Base-by-base conservation (phyloP, 768 basidiomycete genomes). In the Tricholomella constricta region DNA sequence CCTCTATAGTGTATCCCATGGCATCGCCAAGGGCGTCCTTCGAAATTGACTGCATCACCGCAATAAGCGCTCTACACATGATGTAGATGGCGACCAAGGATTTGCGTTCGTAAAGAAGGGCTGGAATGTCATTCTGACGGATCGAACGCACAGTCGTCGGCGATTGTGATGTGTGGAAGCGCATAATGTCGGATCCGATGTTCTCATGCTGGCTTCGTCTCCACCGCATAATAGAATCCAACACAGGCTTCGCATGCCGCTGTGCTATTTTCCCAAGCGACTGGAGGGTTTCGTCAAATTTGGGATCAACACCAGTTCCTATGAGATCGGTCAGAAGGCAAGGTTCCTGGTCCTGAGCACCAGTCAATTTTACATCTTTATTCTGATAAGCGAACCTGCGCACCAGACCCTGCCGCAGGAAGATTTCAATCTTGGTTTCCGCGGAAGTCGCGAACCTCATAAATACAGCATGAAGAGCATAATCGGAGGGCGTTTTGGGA, bases 201-300 rank as follows among this genome's bases (percentile, higher is more conserved):
- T 77, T 78, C 54, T 88, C 88, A 35, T 79, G 81, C 64, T 95
- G 91, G 34, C 78, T 85, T 56, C 84, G 81, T 54, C 90, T 81
- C 94, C 91, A 98, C 34, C 88, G 84, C 78, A 87, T 87, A 58
- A 96, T 83, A 0, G 90, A 87, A 55, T 93, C 93, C 34, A 94
- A 80, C 4, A 95, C 91, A 38, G 86, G 82, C 63, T 91, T 90
- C 6, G 90, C 80, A 55, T 92, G 85, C 48, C 88, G 91, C 59
- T 88, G 88, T 7, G 89, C 93, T 55, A 94, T 88, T 63, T 88
- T 88, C 8, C 87, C 92, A 11, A 98, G 79, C 4, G 91, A 91
- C 14, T 82, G 78, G n/a, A 97, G 78, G 9, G 86, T 79, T n/a
- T 86, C 84, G 62, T 98, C 94, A 56, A 98, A 90, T 56, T 86